Conservation (phyloP, 2,329 filamentous ascomycete species). For the Pseudogymnoascus pannorum region DNA sequence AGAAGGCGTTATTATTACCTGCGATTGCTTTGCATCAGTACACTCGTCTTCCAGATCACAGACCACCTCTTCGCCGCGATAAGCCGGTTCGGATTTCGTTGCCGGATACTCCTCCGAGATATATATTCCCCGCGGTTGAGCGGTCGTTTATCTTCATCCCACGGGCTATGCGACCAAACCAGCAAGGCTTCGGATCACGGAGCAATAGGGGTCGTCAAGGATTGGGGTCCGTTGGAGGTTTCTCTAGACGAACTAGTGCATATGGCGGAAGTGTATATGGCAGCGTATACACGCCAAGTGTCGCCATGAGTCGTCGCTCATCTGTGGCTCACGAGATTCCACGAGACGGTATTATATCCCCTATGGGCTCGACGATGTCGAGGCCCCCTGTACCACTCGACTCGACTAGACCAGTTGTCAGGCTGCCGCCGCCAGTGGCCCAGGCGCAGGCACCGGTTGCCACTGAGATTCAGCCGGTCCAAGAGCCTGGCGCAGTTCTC, state of each 20-base stretch:
- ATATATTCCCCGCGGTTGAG: slow-evolving; percentile 84
- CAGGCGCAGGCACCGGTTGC: slow-evolving; percentile 27
- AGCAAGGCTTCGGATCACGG: slow-evolving; percentile 63
- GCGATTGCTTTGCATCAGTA: slow-evolving; percentile 81
- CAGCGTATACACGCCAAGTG: slow-evolving; percentile 76
- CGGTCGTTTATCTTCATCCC: slow-evolving; percentile 98
- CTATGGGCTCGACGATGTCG: slow-evolving; percentile 70
- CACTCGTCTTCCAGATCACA: slow-evolving; percentile 88
- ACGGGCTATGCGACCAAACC: slow-evolving; percentile 83
- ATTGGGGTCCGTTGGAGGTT: slow-evolving; percentile 58
- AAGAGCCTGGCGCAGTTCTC: slow-evolving; percentile 9
- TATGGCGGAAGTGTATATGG: slow-evolving; percentile 65
- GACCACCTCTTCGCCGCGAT: slow-evolving; percentile 86
- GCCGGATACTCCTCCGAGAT: slow-evolving; percentile 69
- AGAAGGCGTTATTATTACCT: slow-evolving; percentile 61
- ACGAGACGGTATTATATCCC: slow-evolving; percentile 71
- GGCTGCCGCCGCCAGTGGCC: slow-evolving; percentile 57
- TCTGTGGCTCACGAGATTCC: slow-evolving; percentile 63
- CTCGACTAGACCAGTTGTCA: slow-evolving; percentile 64
- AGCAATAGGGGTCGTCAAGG: slow-evolving; percentile 68
- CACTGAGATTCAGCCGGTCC: slow-evolving; percentile 15
- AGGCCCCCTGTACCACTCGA: slow-evolving; percentile 57
- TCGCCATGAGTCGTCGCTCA: slow-evolving; percentile 82
- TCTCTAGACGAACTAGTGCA: slow-evolving; percentile 74
- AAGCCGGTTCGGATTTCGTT: slow-evolving; percentile 94